Conservation (phyloP, 2,329 filamentous ascomycete genomes). For the Thyridium curvatum region DNA sequence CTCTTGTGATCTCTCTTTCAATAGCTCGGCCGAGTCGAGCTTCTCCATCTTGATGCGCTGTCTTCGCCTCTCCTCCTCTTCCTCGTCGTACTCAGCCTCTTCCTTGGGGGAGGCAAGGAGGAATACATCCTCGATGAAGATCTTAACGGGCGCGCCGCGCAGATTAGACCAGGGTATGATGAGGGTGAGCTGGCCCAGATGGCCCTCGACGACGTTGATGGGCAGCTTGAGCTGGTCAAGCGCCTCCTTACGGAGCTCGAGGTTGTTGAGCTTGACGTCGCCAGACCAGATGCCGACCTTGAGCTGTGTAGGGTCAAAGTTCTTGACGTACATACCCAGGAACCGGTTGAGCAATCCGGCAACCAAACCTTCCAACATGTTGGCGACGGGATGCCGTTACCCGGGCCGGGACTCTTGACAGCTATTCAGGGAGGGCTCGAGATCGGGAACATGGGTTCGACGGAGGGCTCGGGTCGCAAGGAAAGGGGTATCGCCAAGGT, state of each 20-base stretch:
- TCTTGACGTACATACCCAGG: conserved; percentile 99
- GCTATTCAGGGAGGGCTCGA: too few species aligned
- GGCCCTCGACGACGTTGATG: conserved; percentile 92
- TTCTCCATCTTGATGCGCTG: conserved; percentile 99
- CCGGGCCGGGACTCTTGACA: conserved; percentile 52
- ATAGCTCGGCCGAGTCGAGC: conserved; percentile 87
- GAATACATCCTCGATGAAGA: conserved; percentile 96
- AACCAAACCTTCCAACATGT: conserved; percentile 95
- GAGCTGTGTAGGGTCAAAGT: conserved; percentile 95
- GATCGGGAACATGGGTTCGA: too few species aligned
- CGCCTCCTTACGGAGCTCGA: conserved; percentile 89
- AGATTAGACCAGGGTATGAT: conserved; percentile 97
- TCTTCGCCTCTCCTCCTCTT: conserved; percentile 80
- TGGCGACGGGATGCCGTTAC: conserved; percentile 58
- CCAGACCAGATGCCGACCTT: conserved; percentile 99
- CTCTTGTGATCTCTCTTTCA: conserved; percentile 89
- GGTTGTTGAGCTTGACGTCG: conserved; percentile 89
- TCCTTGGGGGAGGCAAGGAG: conserved; percentile 92
- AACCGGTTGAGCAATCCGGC: conserved; percentile 98
- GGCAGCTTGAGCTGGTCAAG: conserved; percentile 95
- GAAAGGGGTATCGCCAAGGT: too few species aligned
- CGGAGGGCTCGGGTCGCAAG: too few species aligned
- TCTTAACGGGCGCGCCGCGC: conserved; percentile 85
- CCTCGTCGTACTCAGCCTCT: conserved; percentile 86
- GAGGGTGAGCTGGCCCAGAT: conserved; percentile 85